Conservation (phyloP, 106 monocot species). For the Phalaenopsis equestris region DNA sequence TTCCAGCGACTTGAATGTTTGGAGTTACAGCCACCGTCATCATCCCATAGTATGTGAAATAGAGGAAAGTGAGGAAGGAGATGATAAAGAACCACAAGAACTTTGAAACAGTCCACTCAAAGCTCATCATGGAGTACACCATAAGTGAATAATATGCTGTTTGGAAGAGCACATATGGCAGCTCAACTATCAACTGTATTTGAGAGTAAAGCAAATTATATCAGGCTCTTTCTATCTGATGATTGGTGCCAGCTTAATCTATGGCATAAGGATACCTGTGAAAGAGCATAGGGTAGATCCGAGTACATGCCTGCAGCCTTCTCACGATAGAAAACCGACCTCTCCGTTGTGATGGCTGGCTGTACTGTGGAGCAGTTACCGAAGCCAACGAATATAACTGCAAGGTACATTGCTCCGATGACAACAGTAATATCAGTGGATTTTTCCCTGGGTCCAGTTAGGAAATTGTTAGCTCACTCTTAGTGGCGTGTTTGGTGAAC, state of each 20-base stretch:
- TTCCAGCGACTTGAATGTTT: slow-evolving; percentile 59
- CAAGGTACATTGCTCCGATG: slow-evolving; percentile 59
- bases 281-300: slow-evolving; percentile 56
- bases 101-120: slow-evolving; percentile 63
- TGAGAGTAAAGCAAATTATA: too few relatives aligned
- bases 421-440: slow-evolving; percentile 39
- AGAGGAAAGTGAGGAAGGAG: slow-evolving; percentile 56
- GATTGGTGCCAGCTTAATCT: neutral
- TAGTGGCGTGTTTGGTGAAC: too few relatives aligned
- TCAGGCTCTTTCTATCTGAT: neutral
- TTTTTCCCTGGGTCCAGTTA: slow-evolving; percentile 23
- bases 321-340: slow-evolving; percentile 70
- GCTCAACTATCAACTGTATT: slow-evolving; percentile 60
- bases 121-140: slow-evolving; percentile 68
- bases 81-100: slow-evolving; percentile 73
- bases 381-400: slow-evolving; percentile 44
- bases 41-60: slow-evolving; percentile 90
- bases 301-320: slow-evolving; percentile 84
- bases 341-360: slow-evolving; percentile 45
- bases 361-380: slow-evolving; percentile 49
- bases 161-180: slow-evolving; percentile 58
- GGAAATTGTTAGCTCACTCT: neutral
- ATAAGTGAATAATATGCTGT: slow-evolving; percentile 31
- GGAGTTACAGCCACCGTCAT: slow-evolving; percentile 69
- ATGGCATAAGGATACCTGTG: slow-evolving; percentile 29